Base-by-base conservation (phyloP, 23 red algal genomes). In the Agarophyton chilense region DNA sequence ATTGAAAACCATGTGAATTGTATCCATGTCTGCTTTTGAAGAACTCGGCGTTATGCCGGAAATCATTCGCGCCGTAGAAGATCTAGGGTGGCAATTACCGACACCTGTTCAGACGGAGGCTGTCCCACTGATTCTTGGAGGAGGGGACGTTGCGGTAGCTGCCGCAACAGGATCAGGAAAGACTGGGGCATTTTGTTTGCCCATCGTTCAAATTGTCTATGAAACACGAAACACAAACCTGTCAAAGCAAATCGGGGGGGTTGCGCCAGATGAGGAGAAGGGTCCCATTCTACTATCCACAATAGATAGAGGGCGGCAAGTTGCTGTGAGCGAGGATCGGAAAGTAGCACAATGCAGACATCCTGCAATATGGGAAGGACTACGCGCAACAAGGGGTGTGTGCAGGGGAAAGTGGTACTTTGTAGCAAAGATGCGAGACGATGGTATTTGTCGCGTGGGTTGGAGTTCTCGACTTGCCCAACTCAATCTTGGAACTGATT, bases 101-200 rank as follows among this genome's bases (percentile, higher is more conserved):
- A 95, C 88, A 17, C 81, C 89, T 13, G 95, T 96, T 71, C 97
- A 99, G 74, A 76, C 72, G 16, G 93, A 96, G 66, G 84, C 93
- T 47, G 62, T 99, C 34, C 97, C 97, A 36, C 88, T 91, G 29
- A 94, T 94, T 54, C 93, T 99, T 21, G 86, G 80, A 10, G 97
- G 97, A 8, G 68, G 81, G 6, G 97, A 99, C 58, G 83, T 99
- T 24, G 88, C 95, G 22, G 97, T 94, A 19, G 90, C 95, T 32
- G 97, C 97, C 2, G 85, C 95, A 65, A 99, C 97, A 7, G 97
- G 97, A 52, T 94, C 93, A 38, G 97, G 97, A 31, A 99, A 99
- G 87, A 99, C 97, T 25, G 97, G 90, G 14, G 97, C 97, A 9
- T 99, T 99, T 73, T 87, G 87, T 49, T 67, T 99, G 28, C 97